Evolutionary conservation across 805 yeast genomes (phyloP), one percentile per base, ranked within the genome.

Genomic region (Candida adriatica): DNA sequence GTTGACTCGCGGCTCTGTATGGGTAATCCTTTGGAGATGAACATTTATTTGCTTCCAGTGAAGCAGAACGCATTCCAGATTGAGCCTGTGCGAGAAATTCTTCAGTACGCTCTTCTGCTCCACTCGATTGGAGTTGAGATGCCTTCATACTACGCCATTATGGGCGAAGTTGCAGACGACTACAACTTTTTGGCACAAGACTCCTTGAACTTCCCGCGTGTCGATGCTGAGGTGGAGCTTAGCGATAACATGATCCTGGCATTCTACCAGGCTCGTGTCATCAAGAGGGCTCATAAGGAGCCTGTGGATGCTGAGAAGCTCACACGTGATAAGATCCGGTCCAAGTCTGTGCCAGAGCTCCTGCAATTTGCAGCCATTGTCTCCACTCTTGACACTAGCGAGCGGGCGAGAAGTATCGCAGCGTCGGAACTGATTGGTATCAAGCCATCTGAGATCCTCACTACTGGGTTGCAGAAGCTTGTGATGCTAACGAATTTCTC

Each of bases 381-480:
- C 1, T 39, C 58, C 2, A 46, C 60, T 2, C 39, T 58, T 6
- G 54, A 57, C 7, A 65, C 64, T 18, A 61, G 72, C 20, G 77
- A 69, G 13, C 64, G 77, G 37, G 42, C 72, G 8, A 66, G 87
- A 41, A 80, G 76, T 41, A 63, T 65, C 34, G 58, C 72, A n/a
- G 75, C 76, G 10, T 73, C 88, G 1, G 86, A 79, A 43, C 49
- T 81, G 14, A 58, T 80, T 27, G 84, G 86, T 2, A 56, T 70
- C 3, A 64, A 62, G 30, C 45, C 65, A 2, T 31, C 53, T 0
- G 68, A 68, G 19, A 62, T 77, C 9, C 31, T 64, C 6, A 28
- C 46, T 3, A 49, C 49, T 3, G 80, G 80, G 0, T 49, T 73
- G 21, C 54, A 51, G 11, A 65, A 68, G 51, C 37, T 81, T 4